Evolutionary conservation across 2,329 filamentous ascomycete species (phyloP), one percentile per base, ranked within the genome.

Genomic region (Diaporthe sp.): DNA sequence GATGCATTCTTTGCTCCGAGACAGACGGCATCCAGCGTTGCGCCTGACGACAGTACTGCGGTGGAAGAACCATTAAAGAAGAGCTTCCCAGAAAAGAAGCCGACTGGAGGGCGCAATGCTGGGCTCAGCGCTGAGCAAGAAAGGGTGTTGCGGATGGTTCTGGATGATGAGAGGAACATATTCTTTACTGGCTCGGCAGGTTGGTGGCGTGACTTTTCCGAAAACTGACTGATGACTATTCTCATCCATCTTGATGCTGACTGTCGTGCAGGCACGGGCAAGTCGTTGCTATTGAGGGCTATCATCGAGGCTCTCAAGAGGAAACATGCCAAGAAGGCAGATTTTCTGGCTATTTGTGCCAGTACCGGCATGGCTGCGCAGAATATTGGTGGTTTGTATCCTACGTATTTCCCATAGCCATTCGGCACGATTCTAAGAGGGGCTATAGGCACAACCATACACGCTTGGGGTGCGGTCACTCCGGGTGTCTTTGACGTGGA

Each of bases 321-420:
- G 71, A 94, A 93, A 79, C 91, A 90, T 78, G 83, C 83, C 30
- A 86, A 86, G 52, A 92, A 94, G 77, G 87, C 89, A 7, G 92
- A 94, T 80, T 87, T 91, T 57, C 87, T 95, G 66, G 93, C 93
- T 22, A 91, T 95, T 30, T 95, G 93, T 9, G 93, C 93, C 28
- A 95, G 93, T 12, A 95, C 93, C 0, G 93, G 93, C 52, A 85
- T 95, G 60, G 93, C 93, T 71, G 93, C 93, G 22, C 94, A 92
- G 82, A 94, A 95, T 77, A 91, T 95, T 73, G 93, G 92, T 58
- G 93, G 93, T 80, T 33, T 33, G 74, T 30, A 12, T 19, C 4
- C 10, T 22, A 0, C 6, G 2, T 2, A 7, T 25, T 19, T 10
- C 7, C 5, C 1, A 9, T 8, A 75, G 74, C 71, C 8, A 91